Conservation (phyloP, 352 stramenopile species). For the Pythium pectinolyticum region DNA sequence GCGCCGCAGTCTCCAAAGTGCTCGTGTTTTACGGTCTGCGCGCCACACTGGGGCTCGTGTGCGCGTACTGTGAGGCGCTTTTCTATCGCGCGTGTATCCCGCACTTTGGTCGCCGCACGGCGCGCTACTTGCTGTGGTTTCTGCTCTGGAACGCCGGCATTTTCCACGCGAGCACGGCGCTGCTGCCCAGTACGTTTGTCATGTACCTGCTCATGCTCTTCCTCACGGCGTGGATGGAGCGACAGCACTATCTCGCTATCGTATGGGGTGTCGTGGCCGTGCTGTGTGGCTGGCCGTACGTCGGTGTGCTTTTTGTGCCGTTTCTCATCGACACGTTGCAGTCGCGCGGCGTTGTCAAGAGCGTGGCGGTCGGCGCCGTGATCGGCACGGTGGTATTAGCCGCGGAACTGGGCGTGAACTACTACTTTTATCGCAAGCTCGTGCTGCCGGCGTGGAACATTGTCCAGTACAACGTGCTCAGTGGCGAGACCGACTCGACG, state of each 20-base stretch:
- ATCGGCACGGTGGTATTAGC: constrained; percentile 72
- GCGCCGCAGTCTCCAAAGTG: constrained; percentile 49
- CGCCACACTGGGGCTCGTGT: constrained; percentile 69
- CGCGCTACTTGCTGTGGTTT: constrained; percentile 67
- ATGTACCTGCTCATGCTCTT: constrained; percentile 88
- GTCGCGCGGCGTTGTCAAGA: constrained; percentile 48
- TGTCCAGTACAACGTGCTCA: constrained; percentile 95
- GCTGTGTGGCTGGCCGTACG: constrained; percentile 97
- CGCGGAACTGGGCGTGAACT: constrained; percentile 85
- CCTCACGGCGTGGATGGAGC: constrained; percentile 75
- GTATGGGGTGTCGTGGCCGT: constrained; percentile 90
- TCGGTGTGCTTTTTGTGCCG: constrained; percentile 94
- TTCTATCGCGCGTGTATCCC: constrained; percentile 78
- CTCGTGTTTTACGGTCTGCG: constrained; percentile 92
- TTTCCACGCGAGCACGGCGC: constrained; percentile 90
- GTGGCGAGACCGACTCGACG: constrained; percentile 91
- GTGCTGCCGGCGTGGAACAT: constrained; percentile 93
- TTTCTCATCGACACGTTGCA: constrained; percentile 86
- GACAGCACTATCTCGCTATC: constrained; percentile 70
- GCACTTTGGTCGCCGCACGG: constrained; percentile 64
- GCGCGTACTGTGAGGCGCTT: constrained; percentile 79
- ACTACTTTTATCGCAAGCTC: constrained; percentile 70
- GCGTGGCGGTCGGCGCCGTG: constrained; percentile 44
- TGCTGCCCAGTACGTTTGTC: constrained; percentile 91
- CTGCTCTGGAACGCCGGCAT: constrained; percentile 90